Percentiles rank a stretch among this genome's conserved stretches.
Evolutionary conservation across 257 asterid species (phyloP).

Genomic region (Apocynum venetum): DNA sequence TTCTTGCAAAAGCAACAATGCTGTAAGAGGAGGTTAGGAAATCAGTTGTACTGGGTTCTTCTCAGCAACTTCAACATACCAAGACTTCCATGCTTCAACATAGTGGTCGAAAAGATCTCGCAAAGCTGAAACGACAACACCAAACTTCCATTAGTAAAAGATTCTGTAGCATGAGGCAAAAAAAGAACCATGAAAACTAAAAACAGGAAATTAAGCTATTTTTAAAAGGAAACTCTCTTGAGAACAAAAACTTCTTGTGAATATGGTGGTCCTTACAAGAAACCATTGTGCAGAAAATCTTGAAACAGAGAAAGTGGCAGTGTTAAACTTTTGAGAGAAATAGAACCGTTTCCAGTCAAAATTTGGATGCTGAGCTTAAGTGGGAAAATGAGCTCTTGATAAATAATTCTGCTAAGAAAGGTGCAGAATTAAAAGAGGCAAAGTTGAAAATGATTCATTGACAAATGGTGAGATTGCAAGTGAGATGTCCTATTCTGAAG

Average conservation of each 20-base stretch:
- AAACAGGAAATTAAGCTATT: background rate
- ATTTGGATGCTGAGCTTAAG: background rate
- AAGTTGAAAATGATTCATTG: background rate
- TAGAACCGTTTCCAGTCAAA: background rate
- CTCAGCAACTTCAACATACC: conserved; percentile 86
- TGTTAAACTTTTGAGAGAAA: background rate
- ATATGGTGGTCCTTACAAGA: background rate
- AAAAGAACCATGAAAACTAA: background rate
- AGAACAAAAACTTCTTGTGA: background rate
- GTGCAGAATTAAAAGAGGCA: background rate
- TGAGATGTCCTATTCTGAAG: background rate
- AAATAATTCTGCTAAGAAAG: background rate
- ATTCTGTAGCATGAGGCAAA: too few species aligned
- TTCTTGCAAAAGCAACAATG: background rate
- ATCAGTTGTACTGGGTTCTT: conserved; percentile 54
- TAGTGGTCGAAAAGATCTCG: conserved; percentile 86
- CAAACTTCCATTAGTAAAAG: conserved; percentile 13
- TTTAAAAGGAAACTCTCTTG: background rate
- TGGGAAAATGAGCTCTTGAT: background rate
- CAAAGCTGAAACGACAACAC: conserved; percentile 54
- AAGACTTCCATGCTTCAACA: conserved; percentile 89
- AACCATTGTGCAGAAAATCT: background rate
- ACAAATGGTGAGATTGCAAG: background rate
- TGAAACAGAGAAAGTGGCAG: background rate
- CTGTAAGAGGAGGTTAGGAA: conserved; percentile 27